Conservation (phyloP, 140 eudicot genomes). For the Senecio squalidus region DNA sequence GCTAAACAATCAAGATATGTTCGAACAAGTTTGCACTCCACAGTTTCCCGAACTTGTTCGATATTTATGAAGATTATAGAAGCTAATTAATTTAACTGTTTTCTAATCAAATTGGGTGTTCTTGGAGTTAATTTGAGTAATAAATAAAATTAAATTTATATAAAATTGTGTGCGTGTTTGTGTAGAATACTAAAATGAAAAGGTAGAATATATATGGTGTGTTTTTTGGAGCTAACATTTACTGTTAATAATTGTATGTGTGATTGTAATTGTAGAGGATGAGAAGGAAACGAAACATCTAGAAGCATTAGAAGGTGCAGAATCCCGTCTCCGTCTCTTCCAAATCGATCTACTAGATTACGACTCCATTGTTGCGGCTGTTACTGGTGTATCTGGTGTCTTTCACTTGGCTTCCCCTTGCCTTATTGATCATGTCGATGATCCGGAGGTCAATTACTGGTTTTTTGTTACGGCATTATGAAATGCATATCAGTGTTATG, state of each 20-base stretch:
- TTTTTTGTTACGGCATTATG: background rate
- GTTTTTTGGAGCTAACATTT: background rate
- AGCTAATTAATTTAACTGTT: too few species aligned
- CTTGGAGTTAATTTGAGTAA: too few species aligned
- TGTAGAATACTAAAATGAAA: too few species aligned
- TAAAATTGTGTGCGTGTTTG: too few species aligned
- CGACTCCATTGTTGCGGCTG: conserved; percentile 67
- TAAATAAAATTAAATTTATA: too few species aligned
- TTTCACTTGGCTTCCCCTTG: conserved; percentile 90
- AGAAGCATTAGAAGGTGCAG: conserved; percentile 57
- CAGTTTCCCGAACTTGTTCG: too few species aligned
- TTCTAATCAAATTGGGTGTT: too few species aligned
- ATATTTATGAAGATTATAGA: too few species aligned
- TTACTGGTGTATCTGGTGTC: conserved; percentile 61
- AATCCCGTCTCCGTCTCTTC: conserved; percentile 71
- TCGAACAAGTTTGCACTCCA: too few species aligned
- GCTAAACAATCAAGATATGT: too few species aligned
- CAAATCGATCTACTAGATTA: conserved; percentile 79
- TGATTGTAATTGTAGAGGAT: conserved; percentile 34
- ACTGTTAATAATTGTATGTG: background rate
- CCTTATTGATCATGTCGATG: conserved; percentile 61
- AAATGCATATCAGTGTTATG: too few species aligned
- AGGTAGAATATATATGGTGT: too few species aligned
- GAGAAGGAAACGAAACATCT: conserved; percentile 79
- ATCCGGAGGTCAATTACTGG: conserved; percentile 55